Percentiles rank a stretch among this genome's conserved stretches.
phyloP scores from a whole-genome alignment of 345 rosid genomes.

The Euphorbia pulcherrima region DNA sequence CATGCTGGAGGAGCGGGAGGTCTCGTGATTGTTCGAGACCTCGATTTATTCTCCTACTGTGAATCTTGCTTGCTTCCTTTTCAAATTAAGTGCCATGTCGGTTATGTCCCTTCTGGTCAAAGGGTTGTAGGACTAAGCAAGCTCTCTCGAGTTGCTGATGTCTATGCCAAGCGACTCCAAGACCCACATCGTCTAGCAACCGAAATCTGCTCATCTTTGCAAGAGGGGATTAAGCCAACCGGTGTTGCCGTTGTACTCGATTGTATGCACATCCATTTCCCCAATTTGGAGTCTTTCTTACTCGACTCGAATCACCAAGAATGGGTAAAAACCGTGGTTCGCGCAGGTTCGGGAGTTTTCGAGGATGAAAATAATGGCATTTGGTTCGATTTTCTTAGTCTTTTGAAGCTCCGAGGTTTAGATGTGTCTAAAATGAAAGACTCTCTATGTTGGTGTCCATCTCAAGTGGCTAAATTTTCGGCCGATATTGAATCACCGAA shows the following conservation, averaged over 20 bases:
- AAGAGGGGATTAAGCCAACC: constrained; percentile 66
- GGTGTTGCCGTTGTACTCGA: constrained; percentile 89
- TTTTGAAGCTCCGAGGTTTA: constrained; percentile 55
- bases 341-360: constrained; percentile 76
- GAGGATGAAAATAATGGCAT: constrained; percentile 46
- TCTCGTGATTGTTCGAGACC: constrained; percentile 79
- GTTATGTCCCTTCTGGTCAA: constrained; percentile 80
- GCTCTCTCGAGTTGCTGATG: constrained; percentile 80
- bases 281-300: constrained; percentile 44
- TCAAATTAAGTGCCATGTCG: constrained; percentile 78
- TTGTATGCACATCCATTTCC: constrained; percentile 76
- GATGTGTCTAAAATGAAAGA: constrained; percentile 28
- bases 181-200: constrained; percentile 75
- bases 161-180: constrained; percentile 83
- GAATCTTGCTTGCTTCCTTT: constrained; percentile 93
- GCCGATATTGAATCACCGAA: constrained; percentile 33
- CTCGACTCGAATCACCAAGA: constrained; percentile 46
- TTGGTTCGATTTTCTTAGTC: constrained; percentile 70
- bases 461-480: constrained; percentile 33
- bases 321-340: constrained; percentile 47
- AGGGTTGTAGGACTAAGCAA: constrained; percentile 89
- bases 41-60: constrained; percentile 85
- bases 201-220: constrained; percentile 74
- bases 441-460: constrained; percentile 66
- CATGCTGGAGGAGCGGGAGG: constrained; percentile 92